Evolutionary conservation across 1,139 yeast genomes (phyloP).

Genomic region (Blastobotrys ciferrii): DNA sequence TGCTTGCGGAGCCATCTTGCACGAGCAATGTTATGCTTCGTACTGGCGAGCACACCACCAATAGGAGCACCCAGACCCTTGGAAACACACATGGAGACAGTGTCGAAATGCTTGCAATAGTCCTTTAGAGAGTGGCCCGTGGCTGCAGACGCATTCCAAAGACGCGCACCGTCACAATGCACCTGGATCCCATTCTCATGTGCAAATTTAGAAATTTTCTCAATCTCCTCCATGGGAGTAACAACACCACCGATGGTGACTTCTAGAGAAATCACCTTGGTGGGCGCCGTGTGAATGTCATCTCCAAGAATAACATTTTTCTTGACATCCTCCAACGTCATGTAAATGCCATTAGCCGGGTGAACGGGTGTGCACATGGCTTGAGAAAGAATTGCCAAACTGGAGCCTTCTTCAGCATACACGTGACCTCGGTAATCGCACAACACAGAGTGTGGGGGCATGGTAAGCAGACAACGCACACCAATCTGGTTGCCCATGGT

Average conservation of each 20-base stretch:
- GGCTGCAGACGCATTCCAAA: conserved; percentile 82
- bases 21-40: conserved; percentile 54
- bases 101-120: conserved; percentile 75
- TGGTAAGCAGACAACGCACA: conserved; percentile 66
- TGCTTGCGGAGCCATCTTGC: conserved; percentile 89
- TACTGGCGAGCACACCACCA: conserved; percentile 82
- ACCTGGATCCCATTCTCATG: conserved; percentile 57
- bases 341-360: conserved; percentile 67
- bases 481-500: conserved; percentile 87
- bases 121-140: conserved; percentile 65
- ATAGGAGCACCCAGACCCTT: conserved; percentile 91
- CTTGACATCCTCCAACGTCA: conserved; percentile 74
- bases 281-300: conserved; percentile 85
- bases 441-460: conserved; percentile 79
- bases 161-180: conserved; percentile 89
- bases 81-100: conserved; percentile 81
- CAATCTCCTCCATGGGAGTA: conserved; percentile 77
- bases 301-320: conserved; percentile 65
- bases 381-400: conserved; percentile 82
- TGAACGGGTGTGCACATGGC: conserved; percentile 83
- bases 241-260: conserved; percentile 81
- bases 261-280: conserved; percentile 78
- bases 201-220: conserved; percentile 68
- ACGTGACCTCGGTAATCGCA: conserved; percentile 86
- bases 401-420: conserved; percentile 81